phyloP scores from a whole-genome alignment of 2,329 filamentous ascomycete species.

The Aspergillus ruber region DNA sequence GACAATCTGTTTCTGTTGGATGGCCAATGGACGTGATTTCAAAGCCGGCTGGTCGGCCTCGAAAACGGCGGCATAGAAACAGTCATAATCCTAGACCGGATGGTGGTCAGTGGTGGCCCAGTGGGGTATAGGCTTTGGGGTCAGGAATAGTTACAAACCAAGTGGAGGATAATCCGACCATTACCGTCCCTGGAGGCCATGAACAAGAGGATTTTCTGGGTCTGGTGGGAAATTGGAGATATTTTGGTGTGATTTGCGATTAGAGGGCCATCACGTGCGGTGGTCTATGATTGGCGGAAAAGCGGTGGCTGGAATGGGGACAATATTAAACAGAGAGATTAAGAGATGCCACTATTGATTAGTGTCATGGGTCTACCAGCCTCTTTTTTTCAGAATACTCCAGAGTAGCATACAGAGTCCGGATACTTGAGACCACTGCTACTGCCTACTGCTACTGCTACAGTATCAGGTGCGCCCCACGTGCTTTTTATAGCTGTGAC shows the following conservation, averaged over 20 bases:
- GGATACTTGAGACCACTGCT: too few species aligned
- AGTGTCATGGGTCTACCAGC: too few species aligned
- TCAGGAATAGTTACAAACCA: conserved; percentile 49
- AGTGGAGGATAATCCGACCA: conserved; percentile 69
- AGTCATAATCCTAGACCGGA: conserved; percentile 49
- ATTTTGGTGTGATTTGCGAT: too few species aligned
- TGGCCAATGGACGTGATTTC: conserved; percentile 66
- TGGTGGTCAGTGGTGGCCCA: conserved; percentile 4
- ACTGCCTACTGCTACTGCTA: too few species aligned
- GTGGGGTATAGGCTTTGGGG: not conserved
- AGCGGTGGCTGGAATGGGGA: not conserved
- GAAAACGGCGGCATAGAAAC: conserved; percentile 90
- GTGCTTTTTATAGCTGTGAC: too few species aligned
- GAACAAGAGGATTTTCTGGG: not conserved
- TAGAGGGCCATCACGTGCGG: not conserved
- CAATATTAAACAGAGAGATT: not conserved
- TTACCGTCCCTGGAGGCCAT: conserved; percentile 50
- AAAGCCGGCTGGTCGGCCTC: conserved; percentile 72
- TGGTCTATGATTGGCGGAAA: not conserved
- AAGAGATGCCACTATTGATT: not conserved
- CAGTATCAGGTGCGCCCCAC: too few species aligned
- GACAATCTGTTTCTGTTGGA: conserved; percentile 88
- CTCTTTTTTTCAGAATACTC: not conserved
- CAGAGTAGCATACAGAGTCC: not conserved
- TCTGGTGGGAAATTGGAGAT: not conserved